Percentiles rank a stretch among this genome's conserved stretches.
Evolutionary conservation across 768 basidiomycete species (phyloP).

Genomic region (Termitomyces sp.): DNA sequence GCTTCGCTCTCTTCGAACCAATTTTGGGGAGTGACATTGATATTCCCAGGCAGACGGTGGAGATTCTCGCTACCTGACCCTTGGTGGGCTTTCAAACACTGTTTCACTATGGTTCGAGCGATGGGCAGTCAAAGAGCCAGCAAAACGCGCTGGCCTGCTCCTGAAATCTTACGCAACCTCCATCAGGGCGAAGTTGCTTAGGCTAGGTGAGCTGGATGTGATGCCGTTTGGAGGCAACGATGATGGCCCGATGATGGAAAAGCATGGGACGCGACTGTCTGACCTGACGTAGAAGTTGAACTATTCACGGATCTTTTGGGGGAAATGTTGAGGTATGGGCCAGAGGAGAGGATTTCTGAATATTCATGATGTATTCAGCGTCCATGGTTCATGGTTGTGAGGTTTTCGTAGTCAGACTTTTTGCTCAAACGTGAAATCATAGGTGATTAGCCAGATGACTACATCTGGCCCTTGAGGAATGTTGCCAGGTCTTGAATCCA

Average conservation of each 20-base stretch:
- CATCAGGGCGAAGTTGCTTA: slow-evolving; percentile 23
- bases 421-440: too few relatives aligned
- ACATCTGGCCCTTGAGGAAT: too few relatives aligned
- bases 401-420: too few relatives aligned
- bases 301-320: slow-evolving; percentile 35
- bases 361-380: slow-evolving; percentile 32
- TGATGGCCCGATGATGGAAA: slow-evolving; percentile 34
- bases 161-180: slow-evolving; percentile 24
- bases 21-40: slow-evolving; percentile 27
- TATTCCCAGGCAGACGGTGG: slow-evolving; percentile 33
- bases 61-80: slow-evolving; percentile 39
- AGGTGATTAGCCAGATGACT: too few relatives aligned
- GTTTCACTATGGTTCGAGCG: slow-evolving; percentile 31
- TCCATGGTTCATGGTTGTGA: slow-evolving; percentile 25
- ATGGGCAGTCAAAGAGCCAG: slow-evolving; percentile 27
- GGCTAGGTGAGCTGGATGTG: slow-evolving; percentile 27
- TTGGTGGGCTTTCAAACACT: slow-evolving; percentile 36
- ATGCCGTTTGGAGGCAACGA: slow-evolving; percentile 8
- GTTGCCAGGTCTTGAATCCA: too few relatives aligned
- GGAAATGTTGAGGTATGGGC: slow-evolving; percentile 38
- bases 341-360: slow-evolving; percentile 35
- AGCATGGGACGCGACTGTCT: slow-evolving; percentile 20
- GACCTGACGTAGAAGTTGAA: slow-evolving; percentile 29
- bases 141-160: slow-evolving; percentile 16
- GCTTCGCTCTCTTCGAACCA: slow-evolving; percentile 36